These are phyloP conservation scores for Sporothrix variecibatus DNA, from an alignment of 2,329 filamentous ascomycete genomes.

Conservation along the genomic window DNA sequence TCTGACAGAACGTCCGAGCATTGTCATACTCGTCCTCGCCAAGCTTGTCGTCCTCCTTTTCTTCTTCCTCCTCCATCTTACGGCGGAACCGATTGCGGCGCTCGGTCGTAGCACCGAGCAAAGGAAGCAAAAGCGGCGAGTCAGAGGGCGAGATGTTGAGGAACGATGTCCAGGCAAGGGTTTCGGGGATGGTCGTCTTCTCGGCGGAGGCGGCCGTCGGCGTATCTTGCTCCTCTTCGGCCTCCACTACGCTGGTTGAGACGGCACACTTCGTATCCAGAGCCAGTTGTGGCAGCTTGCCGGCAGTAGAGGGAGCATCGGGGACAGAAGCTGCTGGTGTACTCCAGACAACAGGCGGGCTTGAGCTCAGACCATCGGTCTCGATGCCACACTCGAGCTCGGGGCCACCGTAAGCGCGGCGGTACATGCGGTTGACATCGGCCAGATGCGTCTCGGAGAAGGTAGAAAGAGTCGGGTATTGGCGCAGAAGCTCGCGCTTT, in stretches of 20 bases:
- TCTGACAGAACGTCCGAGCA: conserved; percentile 3
- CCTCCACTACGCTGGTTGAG: not conserved
- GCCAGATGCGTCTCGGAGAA: conserved; percentile 52
- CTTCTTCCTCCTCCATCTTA: not conserved
- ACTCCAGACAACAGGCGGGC: conserved; percentile 16
- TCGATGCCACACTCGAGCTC: conserved; percentile 51
- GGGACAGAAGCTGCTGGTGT: not conserved
- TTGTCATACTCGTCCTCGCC: conserved; percentile 9
- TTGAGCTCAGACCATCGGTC: conserved; percentile 38
- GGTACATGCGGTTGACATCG: conserved; percentile 60
- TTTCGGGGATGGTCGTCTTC: not conserved
- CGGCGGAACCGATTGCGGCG: conserved; percentile 19
- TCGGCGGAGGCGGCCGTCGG: conserved; percentile 5
- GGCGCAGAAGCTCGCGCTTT: conserved; percentile 54
- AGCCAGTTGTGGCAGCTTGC: conserved; percentile 25
- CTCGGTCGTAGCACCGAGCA: conserved; percentile 11
- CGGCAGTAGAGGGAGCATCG: not conserved
- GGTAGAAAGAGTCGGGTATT: conserved; percentile 57
- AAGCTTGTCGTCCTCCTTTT: not conserved
- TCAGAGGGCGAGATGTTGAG: not conserved
- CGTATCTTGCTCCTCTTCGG: conserved; percentile 19
- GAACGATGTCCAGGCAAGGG: conserved; percentile 12
- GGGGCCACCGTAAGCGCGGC: conserved; percentile 55
- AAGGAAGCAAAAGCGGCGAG: conserved; percentile 2
- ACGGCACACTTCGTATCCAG: not conserved